Evolutionary conservation across 805 yeast species (phyloP).

Genomic region (Saturnispora serradocipensis): DNA sequence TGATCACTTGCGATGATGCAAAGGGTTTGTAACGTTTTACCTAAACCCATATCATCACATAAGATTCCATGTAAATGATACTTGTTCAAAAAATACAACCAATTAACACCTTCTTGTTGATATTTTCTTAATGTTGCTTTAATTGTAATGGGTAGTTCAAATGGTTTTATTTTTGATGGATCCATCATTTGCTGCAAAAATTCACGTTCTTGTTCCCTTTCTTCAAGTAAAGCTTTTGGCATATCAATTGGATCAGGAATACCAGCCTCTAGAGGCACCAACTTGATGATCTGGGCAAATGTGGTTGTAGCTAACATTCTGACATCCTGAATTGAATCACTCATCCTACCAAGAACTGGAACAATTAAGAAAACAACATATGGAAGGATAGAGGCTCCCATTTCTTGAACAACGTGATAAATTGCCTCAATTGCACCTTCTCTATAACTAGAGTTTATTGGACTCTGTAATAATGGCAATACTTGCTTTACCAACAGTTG

Average conservation of each 20-base stretch:
- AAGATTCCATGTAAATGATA: constrained; percentile 94
- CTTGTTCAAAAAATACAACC: constrained; percentile 92
- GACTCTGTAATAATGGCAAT: constrained; percentile 73
- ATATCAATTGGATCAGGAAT: constrained; percentile 90
- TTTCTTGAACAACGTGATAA: constrained; percentile 71
- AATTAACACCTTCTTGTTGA: constrained; percentile 97
- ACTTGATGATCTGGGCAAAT: constrained; percentile 88
- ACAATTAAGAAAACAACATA: constrained; percentile 92
- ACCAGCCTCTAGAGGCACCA: constrained; percentile 96
- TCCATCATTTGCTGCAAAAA: constrained; percentile 98
- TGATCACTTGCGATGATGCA: constrained; percentile 97
- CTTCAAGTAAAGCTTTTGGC: constrained; percentile 74
- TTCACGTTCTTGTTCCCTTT: constrained; percentile 89
- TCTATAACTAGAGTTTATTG: constrained; percentile 58
- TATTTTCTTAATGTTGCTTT: constrained; percentile 89
- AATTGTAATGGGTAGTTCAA: constrained; percentile 81
- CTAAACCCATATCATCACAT: constrained; percentile 99
- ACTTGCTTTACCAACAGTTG: constrained; percentile 69
- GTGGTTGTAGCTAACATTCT: constrained; percentile 89
- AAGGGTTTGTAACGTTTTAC: constrained; percentile 93
- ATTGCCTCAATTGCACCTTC: constrained; percentile 93
- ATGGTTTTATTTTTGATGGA: constrained; percentile 80
- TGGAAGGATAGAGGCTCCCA: constrained; percentile 87
- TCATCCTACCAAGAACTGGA: constrained; percentile 95
- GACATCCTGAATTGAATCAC: constrained; percentile 86